Evolutionary conservation across 768 basidiomycete species (phyloP).

Genomic region (Cyathus striatus): DNA sequence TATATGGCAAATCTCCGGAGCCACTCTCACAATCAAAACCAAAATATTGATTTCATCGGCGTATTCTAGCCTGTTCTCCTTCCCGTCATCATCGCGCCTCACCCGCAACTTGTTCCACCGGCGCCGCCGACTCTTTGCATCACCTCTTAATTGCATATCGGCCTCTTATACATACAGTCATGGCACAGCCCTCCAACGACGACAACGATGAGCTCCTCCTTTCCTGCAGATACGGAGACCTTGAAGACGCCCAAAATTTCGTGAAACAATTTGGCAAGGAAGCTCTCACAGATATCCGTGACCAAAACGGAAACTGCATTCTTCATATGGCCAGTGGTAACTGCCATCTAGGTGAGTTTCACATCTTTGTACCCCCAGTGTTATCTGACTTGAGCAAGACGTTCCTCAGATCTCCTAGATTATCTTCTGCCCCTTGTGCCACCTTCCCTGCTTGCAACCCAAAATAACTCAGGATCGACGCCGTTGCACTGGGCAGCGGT

Average conservation of each 20-base stretch:
- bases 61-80: too few relatives aligned
- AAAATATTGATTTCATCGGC: background rate
- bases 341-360: conserved; percentile 72
- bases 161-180: background rate
- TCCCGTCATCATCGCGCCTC: too few relatives aligned
- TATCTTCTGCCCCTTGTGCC: conserved; percentile 62
- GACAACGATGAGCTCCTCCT: conserved; percentile 74
- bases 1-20: background rate
- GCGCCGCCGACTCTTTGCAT: background rate
- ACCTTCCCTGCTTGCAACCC: conserved; percentile 48
- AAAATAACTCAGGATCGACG: conserved; percentile 74
- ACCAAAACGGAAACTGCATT: conserved; percentile 74
- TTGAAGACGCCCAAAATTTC: conserved; percentile 71
- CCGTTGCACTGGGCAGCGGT: conserved; percentile 90
- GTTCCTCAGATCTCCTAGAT: conserved; percentile 62
- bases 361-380: conserved; percentile 5
- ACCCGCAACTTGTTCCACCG: background rate
- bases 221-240: conserved; percentile 83
- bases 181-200: conserved; percentile 33
- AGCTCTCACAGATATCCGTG: conserved; percentile 45
- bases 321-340: conserved; percentile 89
- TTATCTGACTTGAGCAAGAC: conserved; percentile 41
- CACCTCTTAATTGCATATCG: background rate
- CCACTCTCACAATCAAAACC: background rate
- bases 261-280: conserved; percentile 50